These are phyloP conservation scores for Comarum palustre DNA, from an alignment of 306 rosid species.

Conservation along the genomic window DNA sequence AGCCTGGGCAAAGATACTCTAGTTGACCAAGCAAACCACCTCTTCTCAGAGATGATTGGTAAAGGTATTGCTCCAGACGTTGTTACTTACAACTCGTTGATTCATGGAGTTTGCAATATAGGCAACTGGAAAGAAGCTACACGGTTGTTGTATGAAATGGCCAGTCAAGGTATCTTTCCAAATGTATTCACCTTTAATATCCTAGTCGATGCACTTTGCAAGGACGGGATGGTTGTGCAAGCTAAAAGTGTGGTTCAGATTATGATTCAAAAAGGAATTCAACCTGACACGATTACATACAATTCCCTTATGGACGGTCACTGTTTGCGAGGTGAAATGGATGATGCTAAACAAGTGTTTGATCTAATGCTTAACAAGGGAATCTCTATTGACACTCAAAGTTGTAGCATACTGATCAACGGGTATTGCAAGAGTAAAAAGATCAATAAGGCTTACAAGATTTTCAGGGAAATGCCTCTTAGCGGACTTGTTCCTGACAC, in stretches of 20 bases:
- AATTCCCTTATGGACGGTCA: neutral
- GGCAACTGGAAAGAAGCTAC: neutral
- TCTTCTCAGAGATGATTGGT: neutral
- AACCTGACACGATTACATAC: neutral
- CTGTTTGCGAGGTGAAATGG: neutral
- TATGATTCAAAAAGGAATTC: neutral
- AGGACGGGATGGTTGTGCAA: neutral
- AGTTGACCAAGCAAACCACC: constrained; percentile 23
- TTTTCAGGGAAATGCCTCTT: no score
- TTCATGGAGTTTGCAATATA: neutral
- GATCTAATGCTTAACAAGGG: neutral
- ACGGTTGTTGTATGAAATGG: neutral
- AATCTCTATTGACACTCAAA: no score
- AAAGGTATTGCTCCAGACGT: neutral
- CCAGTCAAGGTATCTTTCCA: neutral
- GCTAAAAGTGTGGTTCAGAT: neutral
- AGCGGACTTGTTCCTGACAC: neutral
- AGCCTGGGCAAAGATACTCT: constrained; percentile 29
- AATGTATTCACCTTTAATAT: neutral
- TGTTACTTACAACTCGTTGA: neutral
- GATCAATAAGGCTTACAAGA: no score
- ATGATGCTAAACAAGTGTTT: neutral
- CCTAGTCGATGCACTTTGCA: neutral
- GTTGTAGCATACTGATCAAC: neutral
- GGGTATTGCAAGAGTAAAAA: neutral